Evolutionary conservation across 371 early-diverging fungal species (phyloP), one percentile per base, ranked within the genome.

Genomic region (Mortierella sp.): DNA sequence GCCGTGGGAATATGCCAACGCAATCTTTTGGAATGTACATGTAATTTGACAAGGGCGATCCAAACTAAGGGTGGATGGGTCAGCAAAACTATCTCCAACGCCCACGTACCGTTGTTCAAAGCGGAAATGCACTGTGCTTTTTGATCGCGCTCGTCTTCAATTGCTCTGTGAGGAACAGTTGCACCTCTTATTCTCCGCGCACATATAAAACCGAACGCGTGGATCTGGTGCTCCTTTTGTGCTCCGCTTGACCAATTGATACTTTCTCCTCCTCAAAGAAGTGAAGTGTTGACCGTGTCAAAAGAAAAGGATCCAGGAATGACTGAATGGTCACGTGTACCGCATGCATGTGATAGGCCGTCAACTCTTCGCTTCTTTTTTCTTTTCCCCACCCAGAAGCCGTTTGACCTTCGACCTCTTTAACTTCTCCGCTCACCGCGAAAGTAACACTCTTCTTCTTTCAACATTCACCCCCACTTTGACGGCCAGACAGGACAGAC

Each of bases 381-480:
- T n/a, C n/a, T n/a, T n/a, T n/a, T n/a, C n/a, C 38, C 0, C 34
- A 14, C 28, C 31, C 34, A 16, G 16, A 28, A 63, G 19, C 65
- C 19, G 65, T 34, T 34, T 38, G 65, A 63, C 65, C 5, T 65
- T 65, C 65, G 16, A 31, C 65, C 21, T 58, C n/a, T 26, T 31
- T 31, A 65, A 38, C 65, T 28, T 57, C 63, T 65, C 65, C 65
- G 65, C 65, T 65, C 65, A 9, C 68, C 68, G 38, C 68, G 44
- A 68, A 68, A 50, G 50, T 50, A 50, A 50, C 10, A 50, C 50
- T 14, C 50, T 16, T 50, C 50, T 9, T 50, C 14, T 50, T 16
- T 50, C 50, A 14, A 50, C 50, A 0, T 21, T 24, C 38, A 42
- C 38, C 38, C 68, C 19, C 38, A 21, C 38, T 10, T 34, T 10